Conservation (phyloP, 345 rosid species). For the Camelina laxa region DNA sequence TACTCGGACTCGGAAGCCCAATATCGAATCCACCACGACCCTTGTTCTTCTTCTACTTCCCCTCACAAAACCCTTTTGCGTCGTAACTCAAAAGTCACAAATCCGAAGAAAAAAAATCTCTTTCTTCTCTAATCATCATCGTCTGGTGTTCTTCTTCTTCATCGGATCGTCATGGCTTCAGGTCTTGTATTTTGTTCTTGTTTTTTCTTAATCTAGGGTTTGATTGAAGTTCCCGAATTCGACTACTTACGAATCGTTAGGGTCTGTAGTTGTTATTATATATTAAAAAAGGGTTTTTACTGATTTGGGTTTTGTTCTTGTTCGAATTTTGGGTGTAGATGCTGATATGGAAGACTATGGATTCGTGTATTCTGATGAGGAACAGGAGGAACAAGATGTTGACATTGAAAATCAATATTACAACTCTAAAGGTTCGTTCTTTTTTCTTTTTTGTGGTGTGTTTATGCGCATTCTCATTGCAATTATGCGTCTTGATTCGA, state of each 20-base stretch:
- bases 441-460: background rate
- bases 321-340: slow-evolving; percentile 51
- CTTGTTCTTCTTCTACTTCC: background rate
- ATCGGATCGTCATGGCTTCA: slow-evolving; percentile 5
- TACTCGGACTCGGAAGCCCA: background rate
- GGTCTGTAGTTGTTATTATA: slow-evolving; percentile 11
- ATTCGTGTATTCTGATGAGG: slow-evolving; percentile 96
- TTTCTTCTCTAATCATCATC: background rate
- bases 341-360: slow-evolving; percentile 99
- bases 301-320: background rate
- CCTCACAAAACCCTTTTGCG: background rate
- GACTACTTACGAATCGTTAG: slow-evolving; percentile 4
- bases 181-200: slow-evolving; percentile 2
- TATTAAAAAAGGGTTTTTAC: slow-evolving; percentile 7
- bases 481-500: background rate
- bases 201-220: background rate
- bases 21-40: background rate
- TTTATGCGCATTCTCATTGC: background rate
- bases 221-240: background rate
- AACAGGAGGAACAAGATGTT: slow-evolving; percentile 97
- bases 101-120: background rate
- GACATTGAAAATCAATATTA: slow-evolving; percentile 98
- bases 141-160: background rate
- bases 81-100: background rate
- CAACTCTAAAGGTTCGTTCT: slow-evolving; percentile 54